Evolutionary conservation across 2,329 filamentous ascomycete genomes (phyloP), one percentile per base, ranked within the genome.

Genomic region (Penicillium sp.): DNA sequence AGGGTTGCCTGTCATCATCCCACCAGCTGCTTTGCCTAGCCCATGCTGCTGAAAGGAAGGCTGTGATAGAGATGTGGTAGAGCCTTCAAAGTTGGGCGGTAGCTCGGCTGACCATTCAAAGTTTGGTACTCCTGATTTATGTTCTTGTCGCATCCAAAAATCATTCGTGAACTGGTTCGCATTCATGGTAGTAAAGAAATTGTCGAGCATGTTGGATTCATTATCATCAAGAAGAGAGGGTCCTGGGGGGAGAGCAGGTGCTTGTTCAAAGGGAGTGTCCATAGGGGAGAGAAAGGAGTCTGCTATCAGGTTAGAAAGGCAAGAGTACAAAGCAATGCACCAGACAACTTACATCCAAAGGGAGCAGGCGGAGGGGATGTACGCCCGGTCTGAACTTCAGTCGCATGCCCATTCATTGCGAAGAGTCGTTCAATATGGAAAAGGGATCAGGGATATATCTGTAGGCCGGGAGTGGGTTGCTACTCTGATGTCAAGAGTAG

Each of bases 81-180:
- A 84, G 47, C 85, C 85, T 74, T 89, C 82, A 60, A 88, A 84
- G 45, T 79, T 79, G 1, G 85, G 85, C 5, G 85, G 86, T 18
- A 87, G 74, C 55, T 84, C 82, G 18, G 69, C 65, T 26, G 68
- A 59, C 73, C 74, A 77, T 43, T 73, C 71, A 32, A 76, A 67
- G 19, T 66, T 65, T 34, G 67, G 55, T 10, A 63, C 63, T 8
- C 64, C 56, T 2, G 65, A 43, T 54, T 71, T 73, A 44, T 66
- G 68, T 30, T 66, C 61, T 34, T 63, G 61, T 16, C 64, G 58
- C 35, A 73, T 61, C 71, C 72, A 76, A 43, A 73, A 69, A 40
- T 76, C 74, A 49, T 68, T 71, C 26, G 67, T 63, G 19, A 76
- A 65, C 46, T 69, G 71, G 38, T 70, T 72, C 3, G 71, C 65